Evolutionary conservation across 2,329 filamentous ascomycete species (phyloP), one percentile per base, ranked within the genome.

Genomic region (Parafenestella ontariensis): DNA sequence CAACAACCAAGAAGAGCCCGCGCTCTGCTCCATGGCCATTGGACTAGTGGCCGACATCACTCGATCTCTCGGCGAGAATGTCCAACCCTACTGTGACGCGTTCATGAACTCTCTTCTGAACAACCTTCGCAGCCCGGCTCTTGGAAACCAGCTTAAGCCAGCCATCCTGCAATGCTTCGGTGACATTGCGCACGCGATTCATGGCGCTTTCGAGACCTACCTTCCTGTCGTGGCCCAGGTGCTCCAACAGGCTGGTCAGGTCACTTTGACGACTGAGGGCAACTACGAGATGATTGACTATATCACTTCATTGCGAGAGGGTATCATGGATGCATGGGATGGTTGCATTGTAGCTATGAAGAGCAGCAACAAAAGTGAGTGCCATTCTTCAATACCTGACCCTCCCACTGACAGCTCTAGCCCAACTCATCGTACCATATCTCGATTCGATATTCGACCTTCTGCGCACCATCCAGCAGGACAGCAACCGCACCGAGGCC

Each of bases 271-370:
- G 52, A 84, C 87, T 24, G 92, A 97, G 64, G 88, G 90, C 54
- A 90, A 90, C 46, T 95, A 93, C 68, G 95, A 99, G 78, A 96
- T 98, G 90, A 89, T 93, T 53, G 94, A 98, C 78, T 99, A 99
- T 74, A 89, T 99, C 66, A 87, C 96, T 61, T 96, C 93, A 18
- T 85, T 99, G 44, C 89, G 95, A 49, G 96, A 99, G 75, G 95
- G 94, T 66, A 98, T 99, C 65, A 96, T 98, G 89, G 95, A 99
- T 82, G 95, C 95, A 29, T 99, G 96, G 93, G 92, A 93, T 69
- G 95, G 95, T 64, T 95, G 96, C 64, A 92, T 99, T 72, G 88
- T 94, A 75, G 92, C 95, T 48, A 92, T 98, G 89, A 96, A 95
- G 82, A 79, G 84, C 46, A 91, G 89, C 70, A 82, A 81, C 70